A percentile compares a stretch with the other conserved stretches of the same genome.
Conservation (phyloP, 805 yeast genomes). For the Candida xiaguanensis region DNA sequence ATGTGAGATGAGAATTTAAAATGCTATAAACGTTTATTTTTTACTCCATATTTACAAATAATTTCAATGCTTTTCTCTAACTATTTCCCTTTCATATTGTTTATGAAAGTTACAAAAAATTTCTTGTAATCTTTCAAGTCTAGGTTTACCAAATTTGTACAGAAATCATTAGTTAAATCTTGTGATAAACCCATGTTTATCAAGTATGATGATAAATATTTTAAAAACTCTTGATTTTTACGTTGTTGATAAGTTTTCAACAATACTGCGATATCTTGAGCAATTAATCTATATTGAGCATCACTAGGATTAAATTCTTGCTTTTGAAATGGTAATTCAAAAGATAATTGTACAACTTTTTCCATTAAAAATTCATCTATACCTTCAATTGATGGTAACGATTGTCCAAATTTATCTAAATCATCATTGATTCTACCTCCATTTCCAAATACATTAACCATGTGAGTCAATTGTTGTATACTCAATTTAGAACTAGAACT, state of each 20-base stretch:
- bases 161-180: conserved; percentile 57
- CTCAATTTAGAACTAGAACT: conserved; percentile 65
- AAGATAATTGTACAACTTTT: conserved; percentile 61
- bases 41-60: conserved; percentile 1
- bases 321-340: conserved; percentile 77
- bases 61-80: background rate
- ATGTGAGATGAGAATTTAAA: background rate
- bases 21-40: background rate
- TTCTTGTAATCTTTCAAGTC: conserved; percentile 68
- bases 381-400: conserved; percentile 59
- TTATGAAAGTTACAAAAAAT: conserved; percentile 50
- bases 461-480: conserved; percentile 61
- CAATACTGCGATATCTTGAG: conserved; percentile 69
- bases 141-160: conserved; percentile 51
- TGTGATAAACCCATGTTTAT: conserved; percentile 55
- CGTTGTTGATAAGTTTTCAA: conserved; percentile 57
- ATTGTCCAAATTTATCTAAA: conserved; percentile 48
- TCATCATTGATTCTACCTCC: conserved; percentile 62
- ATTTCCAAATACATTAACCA: conserved; percentile 61
- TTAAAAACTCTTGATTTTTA: conserved; percentile 40
- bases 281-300: conserved; percentile 72
- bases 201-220: conserved; percentile 50
- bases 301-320: conserved; percentile 65
- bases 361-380: conserved; percentile 68
- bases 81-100: conserved; percentile 27